Base-by-base conservation (phyloP, 2,329 filamentous ascomycete genomes). In the Hymenoscyphus linearis region DNA sequence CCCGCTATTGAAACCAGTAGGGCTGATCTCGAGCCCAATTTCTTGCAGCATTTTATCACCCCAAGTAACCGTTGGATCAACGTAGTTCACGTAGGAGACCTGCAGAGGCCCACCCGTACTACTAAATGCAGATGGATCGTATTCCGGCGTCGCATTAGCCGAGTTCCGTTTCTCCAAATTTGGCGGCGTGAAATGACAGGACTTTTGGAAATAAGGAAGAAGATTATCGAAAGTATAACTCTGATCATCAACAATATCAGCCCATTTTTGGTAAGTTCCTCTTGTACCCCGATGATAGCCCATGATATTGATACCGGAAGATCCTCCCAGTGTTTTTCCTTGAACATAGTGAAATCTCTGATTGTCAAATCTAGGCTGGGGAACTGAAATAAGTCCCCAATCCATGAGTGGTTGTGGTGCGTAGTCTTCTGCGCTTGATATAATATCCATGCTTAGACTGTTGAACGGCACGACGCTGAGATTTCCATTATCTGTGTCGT, bases 201-300 rank as follows among this genome's bases (percentile, higher is more conserved):
- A 54, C 60, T 75, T 78, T 50, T 69, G 69, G 58, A 80, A 74
- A 69, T 78, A 83, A 2, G 76, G 76, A n/a, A 78, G 71, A 40
- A 82, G 73, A 9, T 74, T 75, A 5, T 78, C 68, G 60, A 79
- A 79, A 62, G 74, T 76, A 75, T 80, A 84, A 4, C 72, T 69
- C 0, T 74, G 60, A 57, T 82, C 78, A 2, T 70, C 72, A 2
- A 75, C 69, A 3, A 74, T 62, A 25, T 72, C 67, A 4, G 72
- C 76, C 80, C 79, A 81, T 44, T 73, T 72, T 27, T 81, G 74
- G 64, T 74, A 73, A 70, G 58, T 72, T 62, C 67, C 76, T 68
- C 26, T 69, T 69, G 70, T 77, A 74, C 62, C 78, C 60, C 25
- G 70, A 67, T 34, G 72, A 72, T 55, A 77, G 71, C 72, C 22